A percentile compares a stretch with the other conserved stretches of the same genome.
These are phyloP conservation scores for Erigeron canadensis DNA, from an alignment of 129 eudicot genomes.

Conservation along the genomic window DNA sequence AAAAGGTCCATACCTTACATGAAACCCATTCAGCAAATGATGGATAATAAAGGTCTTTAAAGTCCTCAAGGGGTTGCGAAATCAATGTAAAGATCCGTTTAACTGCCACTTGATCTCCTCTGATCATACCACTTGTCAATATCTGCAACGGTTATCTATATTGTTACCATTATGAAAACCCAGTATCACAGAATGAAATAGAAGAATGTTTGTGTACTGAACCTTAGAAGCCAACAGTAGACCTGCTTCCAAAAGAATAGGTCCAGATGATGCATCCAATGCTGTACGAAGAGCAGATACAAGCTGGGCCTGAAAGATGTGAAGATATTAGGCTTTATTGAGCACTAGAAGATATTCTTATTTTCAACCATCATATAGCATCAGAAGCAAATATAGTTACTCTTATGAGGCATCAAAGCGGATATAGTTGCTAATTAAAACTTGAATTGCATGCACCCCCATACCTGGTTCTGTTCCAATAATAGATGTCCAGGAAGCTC, in stretches of 20 bases:
- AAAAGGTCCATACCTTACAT: conserved; percentile 61
- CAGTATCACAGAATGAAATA: conserved; percentile 16
- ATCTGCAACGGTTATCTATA: conserved; percentile 53
- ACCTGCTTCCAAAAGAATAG: conserved; percentile 94
- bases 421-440: background rate
- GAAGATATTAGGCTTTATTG: background rate
- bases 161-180: conserved; percentile 21
- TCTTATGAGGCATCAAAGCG: too few relatives aligned
- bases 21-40: conserved; percentile 99
- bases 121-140: conserved; percentile 82
- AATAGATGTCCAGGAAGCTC: conserved; percentile 89
- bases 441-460: background rate
- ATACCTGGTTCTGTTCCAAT: conserved; percentile 94
- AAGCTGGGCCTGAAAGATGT: conserved; percentile 72
- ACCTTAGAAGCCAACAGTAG: conserved; percentile 95
- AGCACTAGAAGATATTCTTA: conserved; percentile 2
- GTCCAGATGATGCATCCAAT: conserved; percentile 77
- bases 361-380: background rate
- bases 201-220: conserved; percentile 6
- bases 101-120: conserved; percentile 88
- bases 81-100: conserved; percentile 88
- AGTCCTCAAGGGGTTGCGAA: conserved; percentile 87
- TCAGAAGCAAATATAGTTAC: background rate
- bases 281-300: conserved; percentile 96
- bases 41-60: conserved; percentile 87